Conservation (phyloP, 2,329 filamentous ascomycete genomes). For the Trichoderma oligosporum region DNA sequence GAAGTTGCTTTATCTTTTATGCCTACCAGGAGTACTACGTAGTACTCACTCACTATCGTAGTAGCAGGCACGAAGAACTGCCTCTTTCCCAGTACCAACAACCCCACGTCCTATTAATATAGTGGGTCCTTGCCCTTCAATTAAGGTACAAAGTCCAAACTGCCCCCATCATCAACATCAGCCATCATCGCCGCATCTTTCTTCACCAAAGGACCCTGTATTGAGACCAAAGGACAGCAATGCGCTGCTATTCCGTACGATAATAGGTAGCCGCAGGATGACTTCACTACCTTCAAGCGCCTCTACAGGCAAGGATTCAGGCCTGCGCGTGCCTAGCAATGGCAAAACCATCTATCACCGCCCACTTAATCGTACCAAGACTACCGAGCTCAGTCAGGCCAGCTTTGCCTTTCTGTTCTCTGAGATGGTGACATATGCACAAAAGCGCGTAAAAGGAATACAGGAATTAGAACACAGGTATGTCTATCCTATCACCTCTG, state of each 20-base stretch:
- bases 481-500: constrained; percentile 24
- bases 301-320: constrained; percentile 48
- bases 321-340: constrained; percentile 83
- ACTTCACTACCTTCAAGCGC: constrained; percentile 49
- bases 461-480: constrained; percentile 90
- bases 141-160: neutral
- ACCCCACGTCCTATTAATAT: constrained; percentile 1
- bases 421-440: constrained; percentile 95
- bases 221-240: constrained; percentile 9
- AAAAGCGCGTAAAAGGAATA: constrained; percentile 84
- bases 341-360: constrained; percentile 98
- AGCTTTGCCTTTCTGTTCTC: constrained; percentile 95
- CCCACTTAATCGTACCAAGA: constrained; percentile 84
- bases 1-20: neutral
- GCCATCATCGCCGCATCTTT: neutral
- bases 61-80: neutral
- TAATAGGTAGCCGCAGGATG: constrained; percentile 35
- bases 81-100: neutral
- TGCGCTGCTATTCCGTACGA: constrained; percentile 10
- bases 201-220: neutral
- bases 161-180: neutral
- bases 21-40: neutral
- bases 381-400: constrained; percentile 83
- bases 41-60: neutral
- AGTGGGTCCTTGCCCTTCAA: neutral